Percentiles rank a stretch among this genome's conserved stretches.
These are phyloP conservation scores for Metarhizium rileyi DNA, from an alignment of 2,329 filamentous ascomycete genomes.

Conservation along the genomic window DNA sequence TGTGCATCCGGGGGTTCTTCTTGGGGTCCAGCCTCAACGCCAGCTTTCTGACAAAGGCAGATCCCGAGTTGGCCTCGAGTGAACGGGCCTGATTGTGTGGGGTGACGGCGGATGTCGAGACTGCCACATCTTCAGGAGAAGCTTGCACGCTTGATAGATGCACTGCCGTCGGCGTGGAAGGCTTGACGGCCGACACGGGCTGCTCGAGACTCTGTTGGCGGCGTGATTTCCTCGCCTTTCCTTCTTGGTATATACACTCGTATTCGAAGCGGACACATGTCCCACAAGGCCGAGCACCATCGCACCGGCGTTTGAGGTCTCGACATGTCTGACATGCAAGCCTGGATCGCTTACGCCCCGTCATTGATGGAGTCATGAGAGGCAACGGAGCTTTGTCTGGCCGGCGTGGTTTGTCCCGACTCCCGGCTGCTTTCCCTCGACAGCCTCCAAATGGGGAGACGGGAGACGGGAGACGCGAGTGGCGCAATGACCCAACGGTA, in stretches of 20 bases:
- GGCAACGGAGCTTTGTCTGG: not conserved
- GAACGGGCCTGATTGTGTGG: constrained; percentile 21
- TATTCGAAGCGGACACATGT: constrained; percentile 45
- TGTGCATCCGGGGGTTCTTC: constrained; percentile 40
- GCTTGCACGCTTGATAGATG: not conserved
- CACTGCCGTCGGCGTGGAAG: not conserved
- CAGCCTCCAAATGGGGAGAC: not conserved
- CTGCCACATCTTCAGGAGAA: not conserved
- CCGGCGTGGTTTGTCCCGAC: too few species aligned
- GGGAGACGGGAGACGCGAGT: not conserved
- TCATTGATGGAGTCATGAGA: not conserved
- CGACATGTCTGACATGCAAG: constrained; percentile 41
- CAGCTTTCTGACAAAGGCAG: constrained; percentile 43
- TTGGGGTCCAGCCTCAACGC: constrained; percentile 43
- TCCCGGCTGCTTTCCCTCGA: not conserved
- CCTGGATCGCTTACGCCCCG: constrained; percentile 27
- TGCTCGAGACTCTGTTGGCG: not conserved
- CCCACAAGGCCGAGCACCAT: constrained; percentile 41
- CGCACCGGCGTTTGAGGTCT: constrained; percentile 46
- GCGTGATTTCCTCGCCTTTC: not conserved
- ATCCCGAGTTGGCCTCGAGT: constrained; percentile 42
- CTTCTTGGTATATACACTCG: constrained; percentile 36
- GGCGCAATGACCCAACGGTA: not conserved
- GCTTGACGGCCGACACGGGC: not conserved
- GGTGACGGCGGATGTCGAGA: constrained; percentile 6